Percentiles rank a stretch among this genome's conserved stretches.
These are phyloP conservation scores for Henckelia pumila DNA, from an alignment of 257 asterid species.

Conservation along the genomic window DNA sequence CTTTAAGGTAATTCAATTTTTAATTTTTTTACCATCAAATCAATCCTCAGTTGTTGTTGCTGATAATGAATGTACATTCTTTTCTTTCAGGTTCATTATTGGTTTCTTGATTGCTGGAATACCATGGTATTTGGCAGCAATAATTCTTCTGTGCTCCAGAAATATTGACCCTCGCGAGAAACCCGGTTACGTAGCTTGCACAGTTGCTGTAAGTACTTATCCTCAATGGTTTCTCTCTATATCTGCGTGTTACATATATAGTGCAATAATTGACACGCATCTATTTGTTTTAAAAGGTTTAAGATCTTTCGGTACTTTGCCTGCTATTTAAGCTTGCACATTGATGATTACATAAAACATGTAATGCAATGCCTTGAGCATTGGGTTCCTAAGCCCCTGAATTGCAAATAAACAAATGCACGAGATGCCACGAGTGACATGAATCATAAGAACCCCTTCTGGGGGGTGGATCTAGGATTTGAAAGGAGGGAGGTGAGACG, in stretches of 20 bases:
- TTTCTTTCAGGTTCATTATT: conserved; percentile 61
- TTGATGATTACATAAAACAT: neutral
- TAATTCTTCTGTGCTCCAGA: conserved; percentile 58
- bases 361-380: neutral
- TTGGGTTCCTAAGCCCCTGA: neutral
- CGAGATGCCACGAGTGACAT: neutral
- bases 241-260: neutral
- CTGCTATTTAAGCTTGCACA: neutral
- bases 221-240: conserved; percentile 16
- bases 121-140: conserved; percentile 79
- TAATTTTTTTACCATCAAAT: neutral
- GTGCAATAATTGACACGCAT: neutral
- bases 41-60: neutral
- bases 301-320: neutral
- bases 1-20: neutral
- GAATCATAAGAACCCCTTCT: neutral
- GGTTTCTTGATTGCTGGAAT: conserved; percentile 83
- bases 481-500: neutral
- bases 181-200: conserved; percentile 69
- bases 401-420: neutral
- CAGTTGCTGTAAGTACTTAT: conserved; percentile 67
- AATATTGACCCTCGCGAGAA: conserved; percentile 77
- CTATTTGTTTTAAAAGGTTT: neutral
- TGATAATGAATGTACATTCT: conserved; percentile 15
- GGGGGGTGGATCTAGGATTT: neutral